A percentile compares a stretch with the other conserved stretches of the same genome.
Conservation (phyloP, 345 rosid species). For the Turritis glabra region DNA sequence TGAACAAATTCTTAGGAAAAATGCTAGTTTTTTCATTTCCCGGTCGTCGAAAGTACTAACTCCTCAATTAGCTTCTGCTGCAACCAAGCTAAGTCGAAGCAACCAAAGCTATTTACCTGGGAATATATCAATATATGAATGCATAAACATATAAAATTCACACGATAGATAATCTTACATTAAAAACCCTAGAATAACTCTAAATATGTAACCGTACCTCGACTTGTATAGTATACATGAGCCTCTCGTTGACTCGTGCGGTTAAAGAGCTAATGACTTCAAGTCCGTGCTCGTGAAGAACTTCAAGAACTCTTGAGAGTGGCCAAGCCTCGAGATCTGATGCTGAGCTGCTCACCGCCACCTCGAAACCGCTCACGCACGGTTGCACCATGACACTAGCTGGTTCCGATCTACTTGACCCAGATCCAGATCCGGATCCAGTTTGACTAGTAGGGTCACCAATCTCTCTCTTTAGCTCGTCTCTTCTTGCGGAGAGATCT, state of each 20-base stretch:
- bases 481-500: constrained; percentile 33
- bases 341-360: constrained; percentile 34
- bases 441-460: constrained; percentile 17
- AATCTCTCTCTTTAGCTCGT: constrained; percentile 35
- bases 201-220: constrained; percentile 37
- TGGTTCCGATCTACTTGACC: constrained; percentile 18
- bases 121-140: background rate
- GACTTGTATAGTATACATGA: constrained; percentile 43
- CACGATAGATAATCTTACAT: background rate
- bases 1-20: background rate
- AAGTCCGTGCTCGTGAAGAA: constrained; percentile 42
- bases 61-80: constrained; percentile 43
- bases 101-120: constrained; percentile 43
- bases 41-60: constrained; percentile 1
- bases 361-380: constrained; percentile 41
- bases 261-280: constrained; percentile 40
- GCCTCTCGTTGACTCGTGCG: constrained; percentile 39
- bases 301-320: constrained; percentile 40
- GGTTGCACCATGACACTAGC: constrained; percentile 33
- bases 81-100: constrained; percentile 40
- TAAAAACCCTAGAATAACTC: background rate
- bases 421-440: constrained; percentile 22
- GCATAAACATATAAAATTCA: background rate
- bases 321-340: constrained; percentile 31
- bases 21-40: background rate